phyloP scores from a whole-genome alignment of 345 rosid genomes.

The Euphorbia tirucalli region DNA sequence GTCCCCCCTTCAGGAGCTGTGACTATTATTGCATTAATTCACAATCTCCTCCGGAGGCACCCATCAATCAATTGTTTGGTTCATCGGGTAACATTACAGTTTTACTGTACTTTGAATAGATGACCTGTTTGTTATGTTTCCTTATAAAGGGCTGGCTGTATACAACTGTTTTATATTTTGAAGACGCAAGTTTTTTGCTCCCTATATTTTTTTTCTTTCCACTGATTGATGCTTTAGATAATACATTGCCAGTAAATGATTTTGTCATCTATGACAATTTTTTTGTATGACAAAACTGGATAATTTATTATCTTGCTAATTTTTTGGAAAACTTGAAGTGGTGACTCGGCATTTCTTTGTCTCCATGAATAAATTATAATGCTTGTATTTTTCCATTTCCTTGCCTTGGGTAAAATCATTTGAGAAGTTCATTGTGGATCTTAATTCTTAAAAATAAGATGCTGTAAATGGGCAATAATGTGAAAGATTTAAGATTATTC shows the following conservation, averaged over 20 bases:
- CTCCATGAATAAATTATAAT: no score
- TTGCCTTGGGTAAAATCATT: no score
- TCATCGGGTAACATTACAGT: conserved; percentile 51
- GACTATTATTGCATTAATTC: conserved; percentile 75
- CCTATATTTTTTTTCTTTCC: neutral
- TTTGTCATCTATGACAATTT: neutral
- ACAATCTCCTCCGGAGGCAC: conserved; percentile 83
- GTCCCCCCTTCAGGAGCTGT: conserved; percentile 85
- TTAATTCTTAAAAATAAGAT: no score
- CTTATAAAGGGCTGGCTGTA: no score
- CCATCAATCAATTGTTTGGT: conserved; percentile 93
- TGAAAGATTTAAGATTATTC: no score
- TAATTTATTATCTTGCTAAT: neutral
- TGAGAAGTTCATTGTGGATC: no score
- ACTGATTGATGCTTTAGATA: neutral
- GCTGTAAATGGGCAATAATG: no score
- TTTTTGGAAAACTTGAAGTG: no score
- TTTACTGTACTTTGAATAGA: neutral
- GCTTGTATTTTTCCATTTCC: no score
- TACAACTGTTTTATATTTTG: neutral
- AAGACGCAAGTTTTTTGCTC: neutral
- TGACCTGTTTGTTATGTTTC: neutral
- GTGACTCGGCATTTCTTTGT: no score
- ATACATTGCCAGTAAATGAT: neutral
- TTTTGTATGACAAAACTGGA: neutral